These are phyloP conservation scores for Pascua guehoae DNA, from an alignment of 1,284 basidiomycete genomes.

Conservation along the genomic window DNA sequence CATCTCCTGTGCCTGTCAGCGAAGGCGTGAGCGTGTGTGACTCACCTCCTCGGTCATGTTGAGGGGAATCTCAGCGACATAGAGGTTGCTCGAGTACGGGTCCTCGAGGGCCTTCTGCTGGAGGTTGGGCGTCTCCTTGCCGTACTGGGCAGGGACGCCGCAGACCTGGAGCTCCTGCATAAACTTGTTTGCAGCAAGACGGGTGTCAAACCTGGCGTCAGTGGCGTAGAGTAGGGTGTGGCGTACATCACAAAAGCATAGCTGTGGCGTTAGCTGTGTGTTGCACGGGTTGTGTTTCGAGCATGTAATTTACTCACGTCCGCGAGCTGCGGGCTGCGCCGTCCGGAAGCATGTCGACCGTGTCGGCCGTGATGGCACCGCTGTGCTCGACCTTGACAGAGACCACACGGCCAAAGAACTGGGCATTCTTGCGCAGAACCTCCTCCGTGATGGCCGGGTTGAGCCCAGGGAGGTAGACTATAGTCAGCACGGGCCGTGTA, in stretches of 20 bases:
- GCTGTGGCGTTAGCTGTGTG: conserved; percentile 9
- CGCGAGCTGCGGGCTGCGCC: not conserved
- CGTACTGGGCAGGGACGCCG: conserved; percentile 26
- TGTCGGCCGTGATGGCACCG: not conserved
- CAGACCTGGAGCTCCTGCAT: conserved; percentile 18
- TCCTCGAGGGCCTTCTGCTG: conserved; percentile 38
- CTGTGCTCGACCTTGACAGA: conserved; percentile 22
- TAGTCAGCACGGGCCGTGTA: not conserved
- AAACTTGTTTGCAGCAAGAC: conserved; percentile 24
- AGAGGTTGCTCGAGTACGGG: conserved; percentile 37
- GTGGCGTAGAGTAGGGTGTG: not conserved
- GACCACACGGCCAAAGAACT: conserved; percentile 29
- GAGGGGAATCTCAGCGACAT: conserved; percentile 36
- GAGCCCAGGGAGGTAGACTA: conserved; percentile 34
- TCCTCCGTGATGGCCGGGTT: conserved; percentile 17
- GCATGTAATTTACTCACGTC: conserved; percentile 1
- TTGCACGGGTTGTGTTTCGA: not conserved
- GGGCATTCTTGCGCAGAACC: conserved; percentile 19
- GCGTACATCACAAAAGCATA: conserved; percentile 35
- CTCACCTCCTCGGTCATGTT: conserved; percentile 28
- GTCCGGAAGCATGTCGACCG: conserved; percentile 13
- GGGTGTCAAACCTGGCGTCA: conserved; percentile 27
- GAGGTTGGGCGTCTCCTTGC: conserved; percentile 40
- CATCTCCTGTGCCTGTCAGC: conserved; percentile 26
- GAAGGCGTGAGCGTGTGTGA: not conserved